These are phyloP conservation scores for Rosa multiflora DNA, from an alignment of 306 rosid species.

Conservation along the genomic window DNA sequence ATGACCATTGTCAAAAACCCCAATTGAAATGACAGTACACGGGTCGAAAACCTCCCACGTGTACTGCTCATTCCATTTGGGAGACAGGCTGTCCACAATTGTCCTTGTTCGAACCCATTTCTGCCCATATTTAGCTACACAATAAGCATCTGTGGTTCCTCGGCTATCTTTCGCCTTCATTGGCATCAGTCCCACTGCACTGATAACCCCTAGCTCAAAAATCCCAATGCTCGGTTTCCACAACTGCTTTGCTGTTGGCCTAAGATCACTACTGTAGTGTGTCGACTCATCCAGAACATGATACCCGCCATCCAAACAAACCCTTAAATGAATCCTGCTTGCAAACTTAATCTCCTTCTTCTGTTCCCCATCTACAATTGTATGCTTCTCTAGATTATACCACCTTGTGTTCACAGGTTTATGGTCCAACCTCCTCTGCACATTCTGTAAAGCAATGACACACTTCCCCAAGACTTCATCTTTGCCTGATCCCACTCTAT, in stretches of 20 bases:
- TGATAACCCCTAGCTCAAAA: slow-evolving; percentile 76
- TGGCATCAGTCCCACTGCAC: slow-evolving; percentile 75
- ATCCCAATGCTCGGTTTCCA: slow-evolving; percentile 81
- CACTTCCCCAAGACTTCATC: slow-evolving; percentile 82
- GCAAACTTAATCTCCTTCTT: slow-evolving; percentile 77
- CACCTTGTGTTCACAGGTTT: slow-evolving; percentile 81
- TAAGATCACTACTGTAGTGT: slow-evolving; percentile 84
- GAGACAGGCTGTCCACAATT: slow-evolving; percentile 59
- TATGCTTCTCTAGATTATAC: slow-evolving; percentile 82
- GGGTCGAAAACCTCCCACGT: slow-evolving; percentile 93
- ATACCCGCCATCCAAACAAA: slow-evolving; percentile 91
- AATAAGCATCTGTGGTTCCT: slow-evolving; percentile 76
- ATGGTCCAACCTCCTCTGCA: slow-evolving; percentile 82
- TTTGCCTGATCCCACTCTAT: slow-evolving; percentile 62
- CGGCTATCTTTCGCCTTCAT: slow-evolving; percentile 80
- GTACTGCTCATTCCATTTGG: slow-evolving; percentile 91
- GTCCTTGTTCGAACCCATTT: slow-evolving; percentile 92
- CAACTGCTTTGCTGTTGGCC: slow-evolving; percentile 90
- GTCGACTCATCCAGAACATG: slow-evolving; percentile 96
- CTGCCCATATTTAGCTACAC: slow-evolving; percentile 88
- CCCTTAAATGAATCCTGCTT: slow-evolving; percentile 76
- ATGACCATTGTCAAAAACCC: slow-evolving; percentile 83
- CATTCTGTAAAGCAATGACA: slow-evolving; percentile 62
- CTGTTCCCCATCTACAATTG: slow-evolving; percentile 56
- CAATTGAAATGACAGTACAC: slow-evolving; percentile 71